Evolutionary conservation across 2,329 filamentous ascomycete species (phyloP), one percentile per base, ranked within the genome.

Genomic region (Orbilia brochopaga): DNA sequence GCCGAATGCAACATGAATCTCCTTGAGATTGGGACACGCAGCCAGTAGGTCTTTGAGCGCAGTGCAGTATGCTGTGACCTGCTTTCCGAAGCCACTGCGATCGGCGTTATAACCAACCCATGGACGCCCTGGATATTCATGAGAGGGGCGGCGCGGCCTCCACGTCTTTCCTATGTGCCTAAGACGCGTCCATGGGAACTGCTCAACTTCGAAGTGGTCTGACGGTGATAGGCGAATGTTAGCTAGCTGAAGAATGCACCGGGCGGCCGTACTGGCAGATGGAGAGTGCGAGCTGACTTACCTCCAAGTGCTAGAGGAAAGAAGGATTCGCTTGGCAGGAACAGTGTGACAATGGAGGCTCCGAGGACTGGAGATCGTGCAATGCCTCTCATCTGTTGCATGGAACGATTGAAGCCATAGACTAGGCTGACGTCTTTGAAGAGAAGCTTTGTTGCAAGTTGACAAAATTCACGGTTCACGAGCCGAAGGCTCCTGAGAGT

Each of bases 271-370:
- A 32, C 27, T 32, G 27, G 4, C 8, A 8, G 27, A 32, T 4
- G 4, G 27, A 32, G 4, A 32, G 27, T 8, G 8, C 27, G 27
- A 8, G 27, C 3, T 32, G 3, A 32, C 27, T 32, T 70, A 70
- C 66, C 59, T 35, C 60, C 42, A 56, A 60, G 54, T 24, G 59
- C 66, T 17, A 70, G 35, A n/a, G 66, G 66, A 37, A 59, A 70
- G 50, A 70, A 70, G 0, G 46, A 59, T 56, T 70, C 66, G 46
- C 66, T 70, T 1, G 59, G 59, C 3, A 70, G 24, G 27, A 64
- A 70, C 5, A 70, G 24, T 1, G 35, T 42, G 21, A 21, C 55
- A n/a, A 70, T 64, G 19, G 24, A 48, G 3, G 48, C 27, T 3
- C 40, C 11, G 8, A 70, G 17, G 11, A 50, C 6, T 7, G 48